Percentiles rank a stretch among this genome's conserved stretches.
These are phyloP conservation scores for Rhynchospora breviuscula DNA, from an alignment of 176 grass and related monocot species.

Conservation along the genomic window DNA sequence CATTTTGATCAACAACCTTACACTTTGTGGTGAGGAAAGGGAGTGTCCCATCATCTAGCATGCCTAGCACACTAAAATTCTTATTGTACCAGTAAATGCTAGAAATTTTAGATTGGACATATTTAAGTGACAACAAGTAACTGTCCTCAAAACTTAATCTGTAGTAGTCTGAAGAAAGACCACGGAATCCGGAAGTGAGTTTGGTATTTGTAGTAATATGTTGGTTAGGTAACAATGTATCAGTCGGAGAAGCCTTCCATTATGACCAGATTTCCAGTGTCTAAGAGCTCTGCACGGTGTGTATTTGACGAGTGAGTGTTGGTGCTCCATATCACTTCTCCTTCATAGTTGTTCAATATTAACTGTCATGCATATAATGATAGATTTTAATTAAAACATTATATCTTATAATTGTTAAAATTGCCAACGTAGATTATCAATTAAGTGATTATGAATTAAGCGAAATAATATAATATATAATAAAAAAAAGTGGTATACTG, in stretches of 20 bases:
- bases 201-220: conserved; percentile 29
- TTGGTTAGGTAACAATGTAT: conserved; percentile 41
- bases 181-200: conserved; percentile 18
- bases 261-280: conserved; percentile 42
- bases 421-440: no score
- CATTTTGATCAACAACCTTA: conserved; percentile 22
- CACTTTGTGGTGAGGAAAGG: conserved; percentile 28
- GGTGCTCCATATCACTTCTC: conserved; percentile 29
- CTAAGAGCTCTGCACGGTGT: conserved; percentile 29
- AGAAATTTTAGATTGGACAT: conserved; percentile 24
- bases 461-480: no score
- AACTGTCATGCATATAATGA: no score
- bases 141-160: conserved; percentile 30
- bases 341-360: conserved; percentile 32
- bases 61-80: conserved; percentile 16
- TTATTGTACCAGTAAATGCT: conserved; percentile 51
- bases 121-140: conserved; percentile 35
- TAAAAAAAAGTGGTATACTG: no score
- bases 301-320: conserved; percentile 8
- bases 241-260: conserved; percentile 35
- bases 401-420: no score
- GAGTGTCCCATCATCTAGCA: conserved; percentile 10
- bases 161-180: conserved; percentile 18
- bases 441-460: no score
- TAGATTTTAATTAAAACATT: no score